Evolutionary conservation across 2,329 filamentous ascomycete species (phyloP).

Genomic region (Colletotrichum shisoi): DNA sequence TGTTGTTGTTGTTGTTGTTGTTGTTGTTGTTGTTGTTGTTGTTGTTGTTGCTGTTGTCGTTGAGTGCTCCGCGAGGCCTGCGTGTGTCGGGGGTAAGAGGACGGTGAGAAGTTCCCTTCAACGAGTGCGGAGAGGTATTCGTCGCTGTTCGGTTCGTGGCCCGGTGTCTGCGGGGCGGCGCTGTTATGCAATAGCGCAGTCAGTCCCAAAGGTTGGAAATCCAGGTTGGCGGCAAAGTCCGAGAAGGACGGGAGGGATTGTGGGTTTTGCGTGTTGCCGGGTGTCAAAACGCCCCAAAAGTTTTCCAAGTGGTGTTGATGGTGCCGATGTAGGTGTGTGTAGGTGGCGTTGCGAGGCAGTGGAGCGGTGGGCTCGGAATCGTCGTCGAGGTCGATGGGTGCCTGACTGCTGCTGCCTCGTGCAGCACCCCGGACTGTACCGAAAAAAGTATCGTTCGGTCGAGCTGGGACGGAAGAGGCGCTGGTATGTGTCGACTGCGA

Average conservation of each 20-base stretch:
- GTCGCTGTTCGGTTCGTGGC: slow-evolving; percentile 36
- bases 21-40: no score
- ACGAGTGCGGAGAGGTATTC: slow-evolving; percentile 43
- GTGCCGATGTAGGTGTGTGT: slow-evolving; percentile 1
- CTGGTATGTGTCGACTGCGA: slow-evolving; percentile 16
- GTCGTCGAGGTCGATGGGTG: slow-evolving; percentile 34
- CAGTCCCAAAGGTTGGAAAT: slow-evolving; percentile 19
- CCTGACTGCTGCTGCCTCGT: slow-evolving; percentile 33
- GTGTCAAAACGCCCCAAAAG: not conserved
- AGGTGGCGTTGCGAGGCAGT: slow-evolving; percentile 18
- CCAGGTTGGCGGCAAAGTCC: slow-evolving; percentile 31
- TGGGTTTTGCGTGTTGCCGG: slow-evolving; percentile 5
- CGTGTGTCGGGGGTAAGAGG: slow-evolving; percentile 48
- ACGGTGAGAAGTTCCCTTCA: slow-evolving; percentile 49
- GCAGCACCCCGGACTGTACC: slow-evolving; percentile 6
- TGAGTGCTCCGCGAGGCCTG: slow-evolving; percentile 34
- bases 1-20: not conserved
- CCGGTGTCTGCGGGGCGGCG: slow-evolving; percentile 39
- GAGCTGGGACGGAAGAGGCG: slow-evolving; percentile 23
- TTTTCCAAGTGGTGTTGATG: not conserved
- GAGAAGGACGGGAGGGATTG: slow-evolving; percentile 31
- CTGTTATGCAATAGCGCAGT: slow-evolving; percentile 11
- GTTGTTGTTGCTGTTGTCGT: not conserved
- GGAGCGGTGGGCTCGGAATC: slow-evolving; percentile 26
- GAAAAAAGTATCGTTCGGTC: slow-evolving; percentile 17